Conservation (phyloP, 768 basidiomycete genomes). For the Porphyrellus cyaneotinctus region DNA sequence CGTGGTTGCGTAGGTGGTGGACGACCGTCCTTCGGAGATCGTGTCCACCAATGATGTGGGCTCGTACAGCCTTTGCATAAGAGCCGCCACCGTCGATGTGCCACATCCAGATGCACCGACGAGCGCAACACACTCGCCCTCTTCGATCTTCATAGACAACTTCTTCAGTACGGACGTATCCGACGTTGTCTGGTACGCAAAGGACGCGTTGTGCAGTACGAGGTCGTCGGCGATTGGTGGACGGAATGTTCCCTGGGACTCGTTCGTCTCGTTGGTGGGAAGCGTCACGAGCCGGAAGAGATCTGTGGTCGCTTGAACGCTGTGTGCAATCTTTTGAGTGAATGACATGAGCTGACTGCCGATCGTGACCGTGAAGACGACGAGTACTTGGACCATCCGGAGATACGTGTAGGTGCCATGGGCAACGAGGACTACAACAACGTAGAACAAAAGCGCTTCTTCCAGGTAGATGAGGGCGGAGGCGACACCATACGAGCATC, state of each 20-base stretch:
- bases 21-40: slow-evolving; percentile 58
- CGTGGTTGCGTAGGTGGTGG: slow-evolving; percentile 74
- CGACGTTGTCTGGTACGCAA: slow-evolving; percentile 80
- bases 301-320: slow-evolving; percentile 78
- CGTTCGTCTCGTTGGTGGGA: slow-evolving; percentile 51
- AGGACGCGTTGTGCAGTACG: slow-evolving; percentile 67
- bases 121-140: slow-evolving; percentile 86
- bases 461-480: slow-evolving; percentile 84
- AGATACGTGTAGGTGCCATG: slow-evolving; percentile 80
- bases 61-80: slow-evolving; percentile 88
- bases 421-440: slow-evolving; percentile 81
- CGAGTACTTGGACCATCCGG: slow-evolving; percentile 86
- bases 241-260: slow-evolving; percentile 64
- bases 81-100: slow-evolving; percentile 84
- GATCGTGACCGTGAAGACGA: slow-evolving; percentile 91
- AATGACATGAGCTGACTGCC: slow-evolving; percentile 91
- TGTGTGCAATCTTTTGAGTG: slow-evolving; percentile 81
- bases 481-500: slow-evolving; percentile 76
- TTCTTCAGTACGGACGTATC: slow-evolving; percentile 67
- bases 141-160: slow-evolving; percentile 59
- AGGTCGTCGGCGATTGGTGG: slow-evolving; percentile 67
- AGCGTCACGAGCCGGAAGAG: slow-evolving; percentile 67
- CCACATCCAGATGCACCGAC: slow-evolving; percentile 94
- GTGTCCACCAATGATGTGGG: slow-evolving; percentile 54
- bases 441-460: slow-evolving; percentile 88